Evolutionary conservation across 108 stramenopile species (phyloP), one percentile per base, ranked within the genome.

Genomic region (Nitzschia sp.): DNA sequence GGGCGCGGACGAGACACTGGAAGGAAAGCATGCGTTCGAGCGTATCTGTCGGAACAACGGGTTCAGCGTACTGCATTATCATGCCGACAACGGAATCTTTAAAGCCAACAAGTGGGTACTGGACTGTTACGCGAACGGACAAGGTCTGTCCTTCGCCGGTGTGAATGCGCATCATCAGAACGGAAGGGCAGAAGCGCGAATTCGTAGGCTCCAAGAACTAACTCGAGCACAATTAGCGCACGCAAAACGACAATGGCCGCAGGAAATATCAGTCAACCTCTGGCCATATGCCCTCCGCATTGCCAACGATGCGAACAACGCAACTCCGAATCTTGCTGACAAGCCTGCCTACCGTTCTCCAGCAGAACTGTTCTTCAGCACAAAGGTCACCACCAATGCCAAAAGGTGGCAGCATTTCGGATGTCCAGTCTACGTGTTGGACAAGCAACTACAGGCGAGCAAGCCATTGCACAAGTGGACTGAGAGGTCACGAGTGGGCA

Each of bases 21-120:
- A 68, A 29, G 81, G 64, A 0, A 82, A 79, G 51, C 13, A 34
- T 45, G 81, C 84, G 0, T 85, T 79, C 47, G 84, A 85, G 61
- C 45, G 26, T 4, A 47, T 69, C 46, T 45, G 70, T 0, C 1
- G 13, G 9, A 36, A 47, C 21, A 51, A 38, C 31, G 71, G 71
- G 8, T 47, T 76, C 0, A 64, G 6, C 30, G 63, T 80, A 4
- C 34, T 68, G 18, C 54, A 57, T 17, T 88, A 83, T 46, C 82
- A 83, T 31, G 82, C 82, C 3, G 84, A 88, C 58, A 88, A 88
- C 58, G 84, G 87, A 18, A 56, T 75, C 1, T 88, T 78, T 35
- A 60, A 47, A 0, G 83, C 71, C 30, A 70, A 75, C 1, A 49
- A 24, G 0, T 83, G 74, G 66, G 33, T 67, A 5, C 35, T 69